Conservation (phyloP, 2,329 filamentous ascomycete genomes). For the Trichoderma sp. region DNA sequence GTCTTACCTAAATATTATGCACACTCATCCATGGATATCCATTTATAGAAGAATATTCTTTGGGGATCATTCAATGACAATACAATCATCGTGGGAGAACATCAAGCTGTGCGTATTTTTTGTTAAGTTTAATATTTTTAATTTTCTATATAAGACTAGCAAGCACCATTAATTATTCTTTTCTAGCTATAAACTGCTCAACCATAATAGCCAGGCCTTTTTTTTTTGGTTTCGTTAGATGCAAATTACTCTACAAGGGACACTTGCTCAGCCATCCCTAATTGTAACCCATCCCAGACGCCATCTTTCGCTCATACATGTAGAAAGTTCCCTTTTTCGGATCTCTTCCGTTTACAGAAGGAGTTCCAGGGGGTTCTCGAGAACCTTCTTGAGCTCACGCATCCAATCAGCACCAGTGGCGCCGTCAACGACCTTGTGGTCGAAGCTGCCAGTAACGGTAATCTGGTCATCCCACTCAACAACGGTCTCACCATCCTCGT, state of each 20-base stretch:
- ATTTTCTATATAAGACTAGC: neutral
- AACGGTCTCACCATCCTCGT: constrained; percentile 70
- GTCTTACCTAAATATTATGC: neutral
- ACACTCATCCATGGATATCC: neutral
- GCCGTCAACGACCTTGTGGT: constrained; percentile 98
- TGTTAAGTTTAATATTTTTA: neutral
- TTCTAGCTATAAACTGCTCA: neutral
- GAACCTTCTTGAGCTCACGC: constrained; percentile 91
- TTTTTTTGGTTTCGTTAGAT: neutral
- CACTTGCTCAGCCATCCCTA: constrained; percentile 4
- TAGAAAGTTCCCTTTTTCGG: neutral
- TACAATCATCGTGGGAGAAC: neutral
- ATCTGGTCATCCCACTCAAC: constrained; percentile 98
- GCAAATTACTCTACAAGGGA: constrained; percentile 3
- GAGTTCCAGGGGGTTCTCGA: constrained; percentile 96
- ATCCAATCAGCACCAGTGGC: constrained; percentile 97
- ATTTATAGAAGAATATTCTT: neutral
- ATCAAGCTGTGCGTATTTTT: neutral
- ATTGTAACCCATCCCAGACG: constrained; percentile 22
- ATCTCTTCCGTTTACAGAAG: constrained; percentile 63
- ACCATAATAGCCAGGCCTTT: neutral
- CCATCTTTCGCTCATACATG: constrained; percentile 1
- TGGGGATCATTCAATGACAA: neutral
- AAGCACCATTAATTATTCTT: neutral
- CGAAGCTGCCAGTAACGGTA: constrained; percentile 89